Percentiles rank a stretch among this genome's conserved stretches.
Conservation (phyloP, 257 asterid species). For the Solanum piurae region DNA sequence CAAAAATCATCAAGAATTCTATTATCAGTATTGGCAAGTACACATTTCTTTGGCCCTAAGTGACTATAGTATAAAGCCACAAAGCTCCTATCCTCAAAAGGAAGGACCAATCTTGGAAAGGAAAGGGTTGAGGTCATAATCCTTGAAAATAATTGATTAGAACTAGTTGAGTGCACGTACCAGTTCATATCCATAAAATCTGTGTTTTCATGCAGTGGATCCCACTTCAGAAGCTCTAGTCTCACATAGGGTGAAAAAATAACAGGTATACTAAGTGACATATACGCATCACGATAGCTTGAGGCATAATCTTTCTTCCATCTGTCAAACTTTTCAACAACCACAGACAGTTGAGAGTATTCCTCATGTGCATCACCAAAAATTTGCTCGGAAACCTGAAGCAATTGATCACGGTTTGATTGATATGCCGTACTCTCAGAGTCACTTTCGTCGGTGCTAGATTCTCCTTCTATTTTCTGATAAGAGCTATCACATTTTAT, state of each 20-base stretch:
- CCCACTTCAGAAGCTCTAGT: slow-evolving; percentile 96
- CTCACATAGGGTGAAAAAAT: slow-evolving; percentile 92
- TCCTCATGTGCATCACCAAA: slow-evolving; percentile 86
- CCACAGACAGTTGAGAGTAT: slow-evolving; percentile 61
- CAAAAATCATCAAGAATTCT: background rate
- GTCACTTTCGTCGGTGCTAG: slow-evolving; percentile 97
- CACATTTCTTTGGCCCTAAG: background rate
- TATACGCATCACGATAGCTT: slow-evolving; percentile 88
- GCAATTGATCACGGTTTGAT: slow-evolving; percentile 64
- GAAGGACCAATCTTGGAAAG: background rate
- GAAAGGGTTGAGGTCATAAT: background rate
- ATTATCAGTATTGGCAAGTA: background rate
- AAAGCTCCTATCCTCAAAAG: background rate
- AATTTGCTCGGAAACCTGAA: slow-evolving; percentile 69
- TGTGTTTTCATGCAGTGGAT: slow-evolving; percentile 79
- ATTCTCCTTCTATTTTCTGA: slow-evolving; percentile 80
- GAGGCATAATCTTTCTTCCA: slow-evolving; percentile 78
- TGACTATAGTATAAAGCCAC: background rate
- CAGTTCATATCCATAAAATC: slow-evolving; percentile 87
- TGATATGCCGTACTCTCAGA: slow-evolving; percentile 69
- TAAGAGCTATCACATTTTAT: slow-evolving; percentile 34
- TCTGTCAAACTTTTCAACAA: slow-evolving; percentile 59
- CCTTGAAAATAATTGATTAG: background rate
- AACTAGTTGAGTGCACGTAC: slow-evolving; percentile 22
- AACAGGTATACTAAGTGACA: slow-evolving; percentile 70